Percentiles rank a stretch among this genome's conserved stretches.
phyloP scores from a whole-genome alignment of 2,329 filamentous ascomycete genomes.

The Hypoxylon sp. region DNA sequence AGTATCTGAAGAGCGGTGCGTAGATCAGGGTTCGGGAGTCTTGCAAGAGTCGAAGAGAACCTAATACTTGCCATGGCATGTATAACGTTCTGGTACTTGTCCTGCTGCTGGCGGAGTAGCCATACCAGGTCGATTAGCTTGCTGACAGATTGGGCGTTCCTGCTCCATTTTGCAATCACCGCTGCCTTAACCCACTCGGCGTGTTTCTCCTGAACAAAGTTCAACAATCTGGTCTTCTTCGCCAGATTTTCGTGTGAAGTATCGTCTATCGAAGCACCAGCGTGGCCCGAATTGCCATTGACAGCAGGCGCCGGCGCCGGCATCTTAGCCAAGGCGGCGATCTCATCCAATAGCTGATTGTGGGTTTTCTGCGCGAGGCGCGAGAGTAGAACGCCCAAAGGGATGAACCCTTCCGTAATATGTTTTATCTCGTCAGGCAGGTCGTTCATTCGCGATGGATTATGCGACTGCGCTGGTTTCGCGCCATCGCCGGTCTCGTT shows the following conservation, averaged over 20 bases:
- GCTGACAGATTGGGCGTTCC: slow-evolving; percentile 82
- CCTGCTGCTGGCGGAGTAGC: slow-evolving; percentile 76
- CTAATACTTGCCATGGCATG: slow-evolving; percentile 80
- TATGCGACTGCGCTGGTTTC: slow-evolving; percentile 46
- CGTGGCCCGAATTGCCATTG: slow-evolving; percentile 66
- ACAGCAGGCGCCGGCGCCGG: slow-evolving; percentile 67
- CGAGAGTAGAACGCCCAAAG: slow-evolving; percentile 80
- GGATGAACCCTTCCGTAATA: slow-evolving; percentile 81
- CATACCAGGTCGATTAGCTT: slow-evolving; percentile 89
- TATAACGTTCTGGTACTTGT: slow-evolving; percentile 72
- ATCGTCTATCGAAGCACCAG: slow-evolving; percentile 64
- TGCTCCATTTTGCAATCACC: slow-evolving; percentile 91
- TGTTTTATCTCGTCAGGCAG: slow-evolving; percentile 76
- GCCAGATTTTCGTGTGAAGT: slow-evolving; percentile 74
- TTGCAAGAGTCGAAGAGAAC: slow-evolving; percentile 77
- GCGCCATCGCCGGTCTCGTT: slow-evolving; percentile 42
- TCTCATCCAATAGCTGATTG: slow-evolving; percentile 79
- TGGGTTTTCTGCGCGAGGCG: slow-evolving; percentile 88
- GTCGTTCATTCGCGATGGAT: slow-evolving; percentile 65
- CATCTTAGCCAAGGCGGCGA: slow-evolving; percentile 79
- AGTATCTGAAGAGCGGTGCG: slow-evolving; percentile 90
- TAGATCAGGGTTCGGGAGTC: slow-evolving; percentile 90
- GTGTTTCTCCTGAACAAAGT: slow-evolving; percentile 84
- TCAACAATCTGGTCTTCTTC: slow-evolving; percentile 82
- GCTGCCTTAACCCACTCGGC: slow-evolving; percentile 93